Base-by-base conservation (phyloP, 495 filamentous ascomycete genomes). In the Lindgomyces ingoldianus region DNA sequence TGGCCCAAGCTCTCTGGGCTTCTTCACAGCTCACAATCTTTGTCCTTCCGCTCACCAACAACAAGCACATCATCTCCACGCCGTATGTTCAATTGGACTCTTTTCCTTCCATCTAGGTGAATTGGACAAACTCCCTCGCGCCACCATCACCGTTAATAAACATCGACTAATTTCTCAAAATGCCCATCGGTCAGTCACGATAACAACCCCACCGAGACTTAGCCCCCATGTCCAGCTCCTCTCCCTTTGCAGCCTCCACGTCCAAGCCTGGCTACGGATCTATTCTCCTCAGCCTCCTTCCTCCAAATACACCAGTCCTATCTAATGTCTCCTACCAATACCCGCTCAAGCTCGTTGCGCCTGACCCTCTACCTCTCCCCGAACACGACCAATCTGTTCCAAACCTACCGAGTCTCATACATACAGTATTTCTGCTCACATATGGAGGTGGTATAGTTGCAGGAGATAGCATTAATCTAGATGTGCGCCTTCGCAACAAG, bases 401-500 rank as follows among this genome's bases (percentile, higher is more conserved):
- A 71, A 62, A 57, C 27, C 21, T 78, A 81, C 3, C 80, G 81
- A 39, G 78, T 75, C 69, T 72, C 75, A 89, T 84, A 76, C 81
- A 93, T 42, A 79, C 87, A 22, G 80, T 87, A 14, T 97, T 96
- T 74, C 82, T 96, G 60, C 86, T 98, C 46, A 95, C 91, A 46
- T 98, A 98, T 71, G 94, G 94, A 60, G 94, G 94, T 46, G 94
- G 94, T 2, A 85, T 98, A 14, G 88, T 98, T 16, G 88, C 87
- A 4, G 89, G 91, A 29, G 94, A 98, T 75, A 77, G 83, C 60
- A 88, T 97, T 69, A 78, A 87, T 64, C 86, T 98, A 53, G 75
- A 74, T 21, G 77, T 97, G 50, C 81, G 82, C 2, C 78, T 96
- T 22, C 84, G 85, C 19, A 68, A 80, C 0, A 70, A 74, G 4